Conservation (phyloP, 306 rosid species). For the Abrus precatorius region DNA sequence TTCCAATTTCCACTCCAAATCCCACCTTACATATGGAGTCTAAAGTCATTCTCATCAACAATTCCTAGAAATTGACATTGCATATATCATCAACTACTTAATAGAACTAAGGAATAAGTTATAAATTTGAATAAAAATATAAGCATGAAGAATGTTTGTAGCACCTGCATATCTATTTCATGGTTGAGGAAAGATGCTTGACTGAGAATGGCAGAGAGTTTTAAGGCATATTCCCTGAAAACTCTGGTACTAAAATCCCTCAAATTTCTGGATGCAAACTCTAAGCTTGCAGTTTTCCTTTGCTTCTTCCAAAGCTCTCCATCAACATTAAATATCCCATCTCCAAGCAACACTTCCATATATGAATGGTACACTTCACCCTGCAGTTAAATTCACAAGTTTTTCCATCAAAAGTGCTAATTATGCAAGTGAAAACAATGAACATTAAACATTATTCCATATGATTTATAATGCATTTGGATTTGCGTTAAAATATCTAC, state of each 20-base stretch:
- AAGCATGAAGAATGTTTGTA: slow-evolving; percentile 32
- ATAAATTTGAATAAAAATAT: neutral
- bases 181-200: slow-evolving; percentile 64
- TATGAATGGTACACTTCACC: slow-evolving; percentile 89
- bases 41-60: slow-evolving; percentile 95
- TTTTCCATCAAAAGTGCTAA: neutral
- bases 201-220: slow-evolving; percentile 70
- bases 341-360: slow-evolving; percentile 95
- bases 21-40: slow-evolving; percentile 96
- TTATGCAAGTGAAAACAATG: neutral
- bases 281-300: slow-evolving; percentile 92
- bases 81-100: slow-evolving; percentile 11
- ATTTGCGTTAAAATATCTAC: no score
- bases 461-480: no score
- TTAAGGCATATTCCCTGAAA: slow-evolving; percentile 74
- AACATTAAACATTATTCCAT: neutral
- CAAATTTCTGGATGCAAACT: slow-evolving; percentile 91
- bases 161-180: slow-evolving; percentile 88
- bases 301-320: slow-evolving; percentile 93
- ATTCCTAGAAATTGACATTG: slow-evolving; percentile 60
- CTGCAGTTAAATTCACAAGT: slow-evolving; percentile 52
- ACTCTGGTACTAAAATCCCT: slow-evolving; percentile 88
- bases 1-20: slow-evolving; percentile 96
- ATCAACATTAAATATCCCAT: slow-evolving; percentile 90
- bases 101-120: neutral